These are phyloP conservation scores for Mucor saturninus DNA, from an alignment of 371 early-diverging fungal genomes.

Conservation along the genomic window DNA sequence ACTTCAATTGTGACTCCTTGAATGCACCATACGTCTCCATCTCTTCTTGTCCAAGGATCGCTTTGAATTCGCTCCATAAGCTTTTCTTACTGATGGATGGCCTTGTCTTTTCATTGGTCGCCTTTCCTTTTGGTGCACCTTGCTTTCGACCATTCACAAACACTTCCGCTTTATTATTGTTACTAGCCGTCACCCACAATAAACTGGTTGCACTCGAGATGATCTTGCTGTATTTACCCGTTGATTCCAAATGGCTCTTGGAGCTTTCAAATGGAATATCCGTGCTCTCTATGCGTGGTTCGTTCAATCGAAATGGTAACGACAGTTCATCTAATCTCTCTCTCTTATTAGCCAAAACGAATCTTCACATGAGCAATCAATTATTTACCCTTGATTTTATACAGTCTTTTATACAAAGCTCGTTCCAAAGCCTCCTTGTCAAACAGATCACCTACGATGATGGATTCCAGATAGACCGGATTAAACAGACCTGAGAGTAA, in stretches of 20 bases:
- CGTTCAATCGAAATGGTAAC: slow-evolving; percentile 32
- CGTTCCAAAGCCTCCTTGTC: slow-evolving; percentile 62
- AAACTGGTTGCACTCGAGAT: slow-evolving; percentile 39
- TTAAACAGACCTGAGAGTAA: slow-evolving; percentile 57
- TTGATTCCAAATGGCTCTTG: slow-evolving; percentile 40
- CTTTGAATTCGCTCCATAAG: slow-evolving; percentile 33
- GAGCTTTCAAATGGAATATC: slow-evolving; percentile 51
- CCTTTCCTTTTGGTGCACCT: slow-evolving; percentile 54
- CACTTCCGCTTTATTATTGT: slow-evolving; percentile 50
- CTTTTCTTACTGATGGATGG: slow-evolving; percentile 52
- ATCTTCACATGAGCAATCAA: not conserved
- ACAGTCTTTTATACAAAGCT: slow-evolving; percentile 64
- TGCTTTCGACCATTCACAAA: slow-evolving; percentile 64
- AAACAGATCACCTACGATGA: slow-evolving; percentile 73
- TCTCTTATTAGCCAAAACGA: not conserved
- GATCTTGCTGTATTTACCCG: not conserved
- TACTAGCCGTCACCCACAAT: slow-evolving; percentile 55
- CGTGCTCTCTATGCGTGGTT: slow-evolving; percentile 36
- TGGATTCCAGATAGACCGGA: slow-evolving; percentile 73
- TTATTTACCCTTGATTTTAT: slow-evolving; percentile 26
- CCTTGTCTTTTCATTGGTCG: slow-evolving; percentile 51
- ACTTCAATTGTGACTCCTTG: slow-evolving; percentile 41
- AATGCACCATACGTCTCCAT: slow-evolving; percentile 45
- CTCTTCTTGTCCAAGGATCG: not conserved
- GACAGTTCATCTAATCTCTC: not conserved